Evolutionary conservation across 2,329 filamentous ascomycete genomes (phyloP), one percentile per base, ranked within the genome.

Genomic region (Cladophialophora carrionii): DNA sequence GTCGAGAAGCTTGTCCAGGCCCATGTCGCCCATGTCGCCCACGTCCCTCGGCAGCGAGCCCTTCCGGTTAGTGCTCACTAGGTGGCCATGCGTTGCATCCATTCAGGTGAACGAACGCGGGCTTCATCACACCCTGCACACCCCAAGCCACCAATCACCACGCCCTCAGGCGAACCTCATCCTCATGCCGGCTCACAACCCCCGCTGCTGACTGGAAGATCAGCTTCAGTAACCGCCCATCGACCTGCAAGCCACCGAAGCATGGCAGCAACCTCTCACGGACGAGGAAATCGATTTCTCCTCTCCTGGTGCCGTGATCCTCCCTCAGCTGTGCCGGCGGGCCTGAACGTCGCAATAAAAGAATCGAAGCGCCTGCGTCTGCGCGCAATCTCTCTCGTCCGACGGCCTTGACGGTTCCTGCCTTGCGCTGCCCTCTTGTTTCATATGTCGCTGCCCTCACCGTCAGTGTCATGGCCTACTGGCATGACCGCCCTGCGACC

Each of bases 401-500:
- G 32, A 60, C 58, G 43, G 58, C 41, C 58, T 41, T 17, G 32
- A 51, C 48, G 31, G 58, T 53, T 31, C 17, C 55, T 53, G 53
- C 57, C 55, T 52, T 54, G 32, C 51, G 60, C 37, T 66, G 54
- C 51, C 24, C 57, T 48, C 37, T 49, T 56, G 67, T 67, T 67
- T 66, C 67, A 67, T 69, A 66, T 69, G 67, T 67, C 64, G 67
- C 67, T 58, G 67, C 51, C 58, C 57, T 69, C 64, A 49, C 62
- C 61, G 64, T 69, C 62, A 53, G 43, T 65, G 64, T 64, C 67
- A 69, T 69, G 67, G 67, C 67, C 58, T 57, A 51, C 62, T 64
- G 67, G 67, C 67, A 67, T 69, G 67, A 69, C 67, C 67, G 64
- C 41, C 52, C 43, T 66, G 67, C 64, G 67, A 69, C 67, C 64